Base-by-base conservation (phyloP, 2,329 filamentous ascomycete genomes). In the Pseudocercospora pini-densiflorae region DNA sequence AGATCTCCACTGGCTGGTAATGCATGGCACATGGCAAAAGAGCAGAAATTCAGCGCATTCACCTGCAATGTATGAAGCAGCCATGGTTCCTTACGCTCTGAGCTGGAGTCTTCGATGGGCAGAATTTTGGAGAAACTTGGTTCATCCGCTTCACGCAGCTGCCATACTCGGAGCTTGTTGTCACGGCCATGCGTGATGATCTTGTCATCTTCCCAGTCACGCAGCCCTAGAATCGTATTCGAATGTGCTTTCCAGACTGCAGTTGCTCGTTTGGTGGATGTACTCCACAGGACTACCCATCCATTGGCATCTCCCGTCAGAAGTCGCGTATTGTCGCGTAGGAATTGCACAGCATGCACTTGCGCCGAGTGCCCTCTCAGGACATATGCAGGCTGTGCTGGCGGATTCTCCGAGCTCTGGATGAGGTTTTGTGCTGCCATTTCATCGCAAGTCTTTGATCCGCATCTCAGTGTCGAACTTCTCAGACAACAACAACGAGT, bases 101-200 rank as follows among this genome's bases (percentile, higher is more conserved):
- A 27, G 51, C 24, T 31, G 27, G 51, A 31, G 27, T 55, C 51
- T 23, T 96, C 92, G 33, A 94, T 85, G 0, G 94, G 94, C 12
- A 96, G 81, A 8, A 81, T 82, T 36, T 85, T 89, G 73, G 89
- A 91, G 70, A 97, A 82, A 16, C 82, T 78, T 23, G 83, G 77
- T 74, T 95, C 90, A 62, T 91, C 87, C 8, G 82, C 77, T 36
- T 77, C 74, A 12, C 83, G 63, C 14, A 97, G 77, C 74, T 91
- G 90, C 95, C 95, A 99, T 19, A 97, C 90, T 23, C 91, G 85
- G 57, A 98, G 85, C 75, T 89, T 92, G 77, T 95, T 91, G 77
- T 99, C 95, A 77, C 95, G 88, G 14, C 94, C 94, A 80, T 98
- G 94, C 92, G 93, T 97, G 78, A 97, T 91, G 64, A 98, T 81